These are phyloP conservation scores for Hanseniaspora vineae DNA, from an alignment of 805 yeast genomes.

Conservation along the genomic window DNA sequence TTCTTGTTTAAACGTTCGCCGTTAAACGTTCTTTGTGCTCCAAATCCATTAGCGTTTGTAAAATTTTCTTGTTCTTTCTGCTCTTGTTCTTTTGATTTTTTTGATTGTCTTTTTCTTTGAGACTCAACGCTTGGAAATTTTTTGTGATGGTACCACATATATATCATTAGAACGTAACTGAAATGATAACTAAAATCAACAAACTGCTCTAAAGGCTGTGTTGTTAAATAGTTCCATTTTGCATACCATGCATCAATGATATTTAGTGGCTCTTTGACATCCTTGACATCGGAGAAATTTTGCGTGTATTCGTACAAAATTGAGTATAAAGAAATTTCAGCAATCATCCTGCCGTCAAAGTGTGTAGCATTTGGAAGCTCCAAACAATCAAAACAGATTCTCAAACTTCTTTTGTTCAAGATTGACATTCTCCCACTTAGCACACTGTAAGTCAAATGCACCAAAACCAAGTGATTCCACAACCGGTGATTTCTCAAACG, in stretches of 20 bases:
- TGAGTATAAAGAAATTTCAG: slow-evolving; percentile 53
- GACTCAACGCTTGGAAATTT: neutral
- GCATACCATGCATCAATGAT: slow-evolving; percentile 35
- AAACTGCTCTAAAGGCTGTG: slow-evolving; percentile 62
- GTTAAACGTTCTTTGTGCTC: slow-evolving; percentile 5
- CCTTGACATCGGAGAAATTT: neutral
- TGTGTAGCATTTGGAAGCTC: slow-evolving; percentile 51
- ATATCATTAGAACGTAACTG: slow-evolving; percentile 38
- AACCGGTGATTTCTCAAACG: slow-evolving; percentile 44
- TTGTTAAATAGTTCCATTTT: slow-evolving; percentile 57
- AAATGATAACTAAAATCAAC: slow-evolving; percentile 61
- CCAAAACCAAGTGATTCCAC: slow-evolving; percentile 60
- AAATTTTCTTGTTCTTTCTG: neutral
- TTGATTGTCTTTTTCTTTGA: slow-evolving; percentile 5
- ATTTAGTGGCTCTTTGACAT: neutral
- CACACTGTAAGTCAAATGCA: slow-evolving; percentile 53
- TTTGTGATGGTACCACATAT: slow-evolving; percentile 15
- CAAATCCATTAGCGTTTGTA: neutral
- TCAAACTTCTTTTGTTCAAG: slow-evolving; percentile 45
- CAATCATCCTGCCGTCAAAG: slow-evolving; percentile 73
- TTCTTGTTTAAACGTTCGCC: slow-evolving; percentile 6
- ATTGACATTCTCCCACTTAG: slow-evolving; percentile 54
- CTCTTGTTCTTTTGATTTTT: slow-evolving; percentile 3
- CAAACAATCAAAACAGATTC: slow-evolving; percentile 44
- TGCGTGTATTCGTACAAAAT: slow-evolving; percentile 3